Evolutionary conservation across 2,329 filamentous ascomycete genomes (phyloP), one percentile per base, ranked within the genome.

Genomic region (Coleophoma crateriformis): DNA sequence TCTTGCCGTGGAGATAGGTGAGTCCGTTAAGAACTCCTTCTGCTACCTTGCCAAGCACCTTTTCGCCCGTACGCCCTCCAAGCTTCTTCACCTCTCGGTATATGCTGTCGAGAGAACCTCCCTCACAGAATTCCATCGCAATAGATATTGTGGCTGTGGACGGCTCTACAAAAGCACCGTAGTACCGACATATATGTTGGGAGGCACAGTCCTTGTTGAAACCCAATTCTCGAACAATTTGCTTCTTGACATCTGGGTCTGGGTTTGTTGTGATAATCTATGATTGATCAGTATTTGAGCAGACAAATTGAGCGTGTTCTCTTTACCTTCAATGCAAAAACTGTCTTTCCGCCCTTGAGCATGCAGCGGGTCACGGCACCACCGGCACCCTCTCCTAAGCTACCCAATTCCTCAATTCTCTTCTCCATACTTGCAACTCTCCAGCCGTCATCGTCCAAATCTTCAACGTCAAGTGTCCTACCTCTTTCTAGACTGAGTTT

Each of bases 191-290:
- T 62, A 99, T 99, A 67, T 97, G 90, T 52, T 94, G 87, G 4
- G 90, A 96, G 6, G 89, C 90, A 67, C 94, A 97, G 58, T 91
- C 89, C 71, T 96, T 96, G 77, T 99, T 99, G 78, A 97, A 99
- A 54, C 88, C 89, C 47, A 99, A 77, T 68, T 99, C 94, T 64
- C 94, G 87, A 52, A 97, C 82, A 61, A 99, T 99, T 70, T 99
- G 94, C 67, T 95, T 96, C 77, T 96, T 97, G 54, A 97, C 90
- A 65, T 96, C 92, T 12, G 94, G 92, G 61, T 99, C 94, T 2
- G 94, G 94, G 66, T 97, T 95, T 33, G 94, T 96, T 3, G 94
- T 99, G 66, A 99, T 99, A 64, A 99, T 87, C 92, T 95, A 22
- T 50, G 33, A 47, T 43, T 51, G n/a, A 34, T 48, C 33, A 42